Base-by-base conservation (phyloP, 257 asterid genomes). In the Salvia hispanica region DNA sequence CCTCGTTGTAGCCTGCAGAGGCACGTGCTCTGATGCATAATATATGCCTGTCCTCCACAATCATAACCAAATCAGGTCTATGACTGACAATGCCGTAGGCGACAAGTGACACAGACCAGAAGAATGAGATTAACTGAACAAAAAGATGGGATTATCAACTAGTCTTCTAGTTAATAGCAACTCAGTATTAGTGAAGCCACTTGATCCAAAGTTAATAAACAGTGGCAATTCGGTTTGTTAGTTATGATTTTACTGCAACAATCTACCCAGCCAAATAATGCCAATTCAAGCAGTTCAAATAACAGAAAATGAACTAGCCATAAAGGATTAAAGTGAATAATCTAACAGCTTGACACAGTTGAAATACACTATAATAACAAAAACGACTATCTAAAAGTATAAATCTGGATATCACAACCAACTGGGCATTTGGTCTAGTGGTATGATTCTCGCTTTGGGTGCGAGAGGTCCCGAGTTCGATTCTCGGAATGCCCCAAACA, bases 361-460 rank as follows among this genome's bases (percentile, higher is more conserved):
- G 36, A 14, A 54, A 9, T 10, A 54, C 25, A 25, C 5, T 36
- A 52, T 7, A 2, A 7, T 16, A 50, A 15, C 3, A 9, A 50
- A 5, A 7, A 51, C 57, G 34, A 28, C 11, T 56, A 33, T 56
- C 44, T 33, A 56, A 31, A 4, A 54, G 2, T 11, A 56, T 6
- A 13, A 6, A 56, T 25, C 43, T 56, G 44, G 3, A 31, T 31
- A 40, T 34, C 42, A 56, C 36, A 21, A 56, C 18, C 34, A 59
- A 8, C 1, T 21, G 74, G 74, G 69, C 75, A 70, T 70, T 70
- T 60, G 69, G 75, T 70, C 75, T 59, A 70, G 62, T 70, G 69
- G 69, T 70, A 70, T 60, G 75, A 70, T 70, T 70, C 69, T 70
- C 62, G 69, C 69, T 70, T 70, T 60, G 71, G 76, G 71, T 63